phyloP scores from a whole-genome alignment of 140 eudicot species.

The Cichorium intybus region DNA sequence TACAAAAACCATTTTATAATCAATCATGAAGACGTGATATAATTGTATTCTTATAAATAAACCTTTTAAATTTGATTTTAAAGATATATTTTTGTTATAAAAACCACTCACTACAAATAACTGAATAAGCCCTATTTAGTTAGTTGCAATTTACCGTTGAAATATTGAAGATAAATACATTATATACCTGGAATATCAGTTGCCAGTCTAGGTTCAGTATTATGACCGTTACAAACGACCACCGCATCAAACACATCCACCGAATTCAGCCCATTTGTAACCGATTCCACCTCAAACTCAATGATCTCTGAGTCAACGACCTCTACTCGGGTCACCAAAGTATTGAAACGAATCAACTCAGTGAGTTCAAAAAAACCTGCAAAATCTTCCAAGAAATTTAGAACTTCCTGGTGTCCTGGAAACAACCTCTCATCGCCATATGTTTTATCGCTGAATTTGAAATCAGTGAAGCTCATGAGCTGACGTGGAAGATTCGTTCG shows the following conservation, averaged over 20 bases:
- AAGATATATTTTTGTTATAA: too few species aligned
- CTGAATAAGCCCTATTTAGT: too few species aligned
- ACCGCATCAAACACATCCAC: slow-evolving; percentile 40
- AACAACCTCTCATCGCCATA: slow-evolving; percentile 23
- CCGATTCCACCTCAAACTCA: slow-evolving; percentile 37
- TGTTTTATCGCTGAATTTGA: slow-evolving; percentile 25
- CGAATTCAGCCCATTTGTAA: slow-evolving; percentile 11
- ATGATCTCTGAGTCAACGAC: slow-evolving; percentile 18
- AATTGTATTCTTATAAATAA: too few species aligned
- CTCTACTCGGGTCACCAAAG: slow-evolving; percentile 52
- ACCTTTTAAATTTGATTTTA: too few species aligned
- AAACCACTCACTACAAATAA: too few species aligned
- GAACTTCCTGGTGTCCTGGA: slow-evolving; percentile 53
- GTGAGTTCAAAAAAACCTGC: slow-evolving; percentile 35
- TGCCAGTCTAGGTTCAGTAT: slow-evolving; percentile 30
- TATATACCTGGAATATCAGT: slow-evolving; percentile 33
- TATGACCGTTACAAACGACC: slow-evolving; percentile 40
- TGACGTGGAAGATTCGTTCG: slow-evolving; percentile 47
- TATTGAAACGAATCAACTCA: slow-evolving; percentile 45
- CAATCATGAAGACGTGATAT: too few species aligned
- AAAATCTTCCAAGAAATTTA: slow-evolving; percentile 41
- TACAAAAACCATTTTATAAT: too few species aligned
- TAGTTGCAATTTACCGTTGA: too few species aligned
- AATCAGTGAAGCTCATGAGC: slow-evolving; percentile 56
- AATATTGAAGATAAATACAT: too few species aligned